Percentiles rank a stretch among this genome's conserved stretches.
phyloP scores from a whole-genome alignment of 495 filamentous ascomycete genomes.

The Trichoderma erinaceum region DNA sequence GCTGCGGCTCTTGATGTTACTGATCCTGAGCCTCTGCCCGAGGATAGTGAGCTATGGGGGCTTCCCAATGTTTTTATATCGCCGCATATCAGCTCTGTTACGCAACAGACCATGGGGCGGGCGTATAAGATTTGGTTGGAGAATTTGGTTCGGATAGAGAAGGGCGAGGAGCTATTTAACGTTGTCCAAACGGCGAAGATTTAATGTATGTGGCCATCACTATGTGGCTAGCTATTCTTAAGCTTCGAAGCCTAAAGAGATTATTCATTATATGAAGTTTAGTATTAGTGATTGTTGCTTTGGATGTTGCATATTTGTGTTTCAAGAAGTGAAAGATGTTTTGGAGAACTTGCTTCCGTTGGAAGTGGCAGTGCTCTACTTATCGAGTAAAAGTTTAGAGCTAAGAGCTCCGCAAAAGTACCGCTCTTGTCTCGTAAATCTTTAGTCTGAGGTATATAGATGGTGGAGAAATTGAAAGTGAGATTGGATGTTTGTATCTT shows the following conservation, averaged over 20 bases:
- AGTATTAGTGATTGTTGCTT: neutral
- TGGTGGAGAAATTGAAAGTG: too few species aligned
- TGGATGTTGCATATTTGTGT: too few species aligned
- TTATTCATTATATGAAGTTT: neutral
- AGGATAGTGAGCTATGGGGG: conserved; percentile 63
- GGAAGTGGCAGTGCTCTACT: neutral
- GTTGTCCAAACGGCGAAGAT: neutral
- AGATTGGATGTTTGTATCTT: too few species aligned
- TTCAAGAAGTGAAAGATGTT: too few species aligned
- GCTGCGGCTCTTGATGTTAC: conserved; percentile 74
- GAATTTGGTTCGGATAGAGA: neutral
- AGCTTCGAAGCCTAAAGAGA: too few species aligned
- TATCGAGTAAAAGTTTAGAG: neutral
- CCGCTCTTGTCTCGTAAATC: neutral
- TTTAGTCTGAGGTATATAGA: neutral
- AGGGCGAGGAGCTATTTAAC: neutral
- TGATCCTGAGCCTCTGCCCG: conserved; percentile 75
- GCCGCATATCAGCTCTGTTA: conserved; percentile 62
- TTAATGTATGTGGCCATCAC: neutral
- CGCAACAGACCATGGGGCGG: neutral
- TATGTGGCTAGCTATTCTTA: too few species aligned
- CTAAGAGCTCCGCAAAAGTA: neutral
- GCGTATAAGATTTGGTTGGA: neutral
- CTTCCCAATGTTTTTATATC: conserved; percentile 68
- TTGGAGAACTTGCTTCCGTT: too few species aligned